phyloP scores from a whole-genome alignment of 2,329 filamentous ascomycete species.

The Colletotrichum liriopes region DNA sequence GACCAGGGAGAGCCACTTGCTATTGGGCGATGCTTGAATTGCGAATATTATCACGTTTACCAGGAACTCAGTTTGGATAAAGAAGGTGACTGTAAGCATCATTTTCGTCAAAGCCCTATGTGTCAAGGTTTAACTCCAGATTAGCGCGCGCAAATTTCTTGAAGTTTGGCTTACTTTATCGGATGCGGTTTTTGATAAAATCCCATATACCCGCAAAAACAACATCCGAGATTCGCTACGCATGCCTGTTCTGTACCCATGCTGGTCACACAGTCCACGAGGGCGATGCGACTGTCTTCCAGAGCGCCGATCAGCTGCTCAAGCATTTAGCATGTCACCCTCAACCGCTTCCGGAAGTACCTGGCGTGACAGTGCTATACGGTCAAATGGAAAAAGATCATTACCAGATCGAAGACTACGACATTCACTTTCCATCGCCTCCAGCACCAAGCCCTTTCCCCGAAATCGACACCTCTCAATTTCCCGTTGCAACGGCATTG shows the following conservation, averaged over 20 bases:
- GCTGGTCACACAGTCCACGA: constrained; percentile 53
- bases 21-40: constrained; percentile 47
- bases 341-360: constrained; percentile 56
- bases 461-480: constrained; percentile 45
- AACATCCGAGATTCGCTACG: constrained; percentile 56
- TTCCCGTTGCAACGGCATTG: constrained; percentile 54
- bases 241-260: constrained; percentile 58
- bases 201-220: constrained; percentile 55
- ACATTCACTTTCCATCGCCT: constrained; percentile 55
- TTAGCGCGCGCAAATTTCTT: constrained; percentile 54
- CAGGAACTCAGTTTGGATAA: constrained; percentile 53
- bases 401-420: constrained; percentile 50
- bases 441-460: constrained; percentile 45
- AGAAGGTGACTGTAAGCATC: constrained; percentile 48
- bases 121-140: background rate
- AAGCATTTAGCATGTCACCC: constrained; percentile 58
- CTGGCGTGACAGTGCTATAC: constrained; percentile 57
- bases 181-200: constrained; percentile 60
- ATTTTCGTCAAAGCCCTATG: background rate
- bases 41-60: constrained; percentile 48
- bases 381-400: constrained; percentile 47
- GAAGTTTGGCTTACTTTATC: constrained; percentile 55
- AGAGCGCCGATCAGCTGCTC: constrained; percentile 54
- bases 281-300: constrained; percentile 60
- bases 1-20: constrained; percentile 44